These are phyloP conservation scores for Phalaenopsis equestris DNA, from an alignment of 106 monocot species.

Conservation along the genomic window DNA sequence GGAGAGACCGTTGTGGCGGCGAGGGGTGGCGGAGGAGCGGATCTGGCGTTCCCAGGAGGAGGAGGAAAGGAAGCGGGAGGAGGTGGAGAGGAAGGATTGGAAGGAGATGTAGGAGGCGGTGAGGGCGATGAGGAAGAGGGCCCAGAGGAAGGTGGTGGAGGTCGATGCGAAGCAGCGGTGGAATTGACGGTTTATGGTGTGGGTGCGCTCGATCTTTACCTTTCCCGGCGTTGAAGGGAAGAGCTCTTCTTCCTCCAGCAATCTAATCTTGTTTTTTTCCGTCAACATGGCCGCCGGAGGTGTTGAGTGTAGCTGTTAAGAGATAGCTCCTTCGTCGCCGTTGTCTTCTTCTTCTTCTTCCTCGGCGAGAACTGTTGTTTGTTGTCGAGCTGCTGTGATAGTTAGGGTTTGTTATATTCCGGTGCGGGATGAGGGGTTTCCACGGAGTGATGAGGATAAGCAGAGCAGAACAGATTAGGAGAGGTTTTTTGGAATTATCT, in stretches of 20 bases:
- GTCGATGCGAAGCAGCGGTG: conserved; percentile 47
- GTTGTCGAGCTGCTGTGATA: background rate
- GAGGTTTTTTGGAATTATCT: background rate
- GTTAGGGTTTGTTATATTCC: background rate
- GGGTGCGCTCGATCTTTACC: conserved; percentile 38
- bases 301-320: background rate
- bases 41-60: conserved; percentile 30
- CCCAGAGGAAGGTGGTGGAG: conserved; percentile 38
- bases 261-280: conserved; percentile 20
- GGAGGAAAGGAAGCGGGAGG: conserved; percentile 17
- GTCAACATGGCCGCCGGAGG: background rate
- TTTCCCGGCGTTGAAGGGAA: conserved; percentile 43
- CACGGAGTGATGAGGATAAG: background rate
- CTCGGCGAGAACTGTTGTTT: background rate
- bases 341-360: background rate
- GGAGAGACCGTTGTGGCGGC: conserved; percentile 9
- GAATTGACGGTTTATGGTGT: conserved; percentile 31
- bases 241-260: conserved; percentile 18
- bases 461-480: conserved; percentile 1
- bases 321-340: background rate
- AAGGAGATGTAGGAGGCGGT: conserved; percentile 35
- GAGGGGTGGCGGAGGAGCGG: conserved; percentile 21
- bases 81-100: conserved; percentile 24
- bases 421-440: background rate
- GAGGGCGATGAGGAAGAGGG: conserved; percentile 26